Conservation (phyloP, 2,329 filamentous ascomycete species). For the Pochonia chlamydosporia region DNA sequence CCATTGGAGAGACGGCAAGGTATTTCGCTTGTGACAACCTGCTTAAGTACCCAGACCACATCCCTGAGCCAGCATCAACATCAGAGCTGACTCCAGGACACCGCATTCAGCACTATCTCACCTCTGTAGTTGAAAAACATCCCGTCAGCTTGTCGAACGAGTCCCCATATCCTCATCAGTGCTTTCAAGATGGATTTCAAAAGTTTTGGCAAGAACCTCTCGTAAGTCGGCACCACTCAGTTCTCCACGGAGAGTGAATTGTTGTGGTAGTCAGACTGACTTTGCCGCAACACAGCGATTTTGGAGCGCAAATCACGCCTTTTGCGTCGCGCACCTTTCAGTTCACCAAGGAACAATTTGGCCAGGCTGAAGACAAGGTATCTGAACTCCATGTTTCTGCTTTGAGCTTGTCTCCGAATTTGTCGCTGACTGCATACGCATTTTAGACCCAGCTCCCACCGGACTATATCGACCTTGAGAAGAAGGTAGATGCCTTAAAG, state of each 20-base stretch:
- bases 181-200: constrained; percentile 50
- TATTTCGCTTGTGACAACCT: constrained; percentile 25
- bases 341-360: constrained; percentile 96
- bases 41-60: not conserved
- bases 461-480: constrained; percentile 98
- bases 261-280: constrained; percentile 14
- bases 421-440: not conserved
- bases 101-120: not conserved
- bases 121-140: not conserved
- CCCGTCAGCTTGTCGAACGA: not conserved
- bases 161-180: not conserved
- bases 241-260: not conserved
- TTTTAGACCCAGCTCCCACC: constrained; percentile 85
- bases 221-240: constrained; percentile 32
- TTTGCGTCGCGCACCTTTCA: constrained; percentile 93
- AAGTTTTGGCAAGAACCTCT: constrained; percentile 50
- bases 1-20: constrained; percentile 17
- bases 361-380: constrained; percentile 90
- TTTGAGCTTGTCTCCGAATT: too few relatives aligned
- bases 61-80: not conserved
- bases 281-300: constrained; percentile 33
- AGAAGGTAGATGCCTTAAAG: constrained; percentile 95
- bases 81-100: not conserved
- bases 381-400: too few relatives aligned
- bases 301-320: constrained; percentile 80